Percentiles rank a stretch among this genome's conserved stretches.
Conservation (phyloP, 495 filamentous ascomycete species). For the Aspergillus carlsbadensis region DNA sequence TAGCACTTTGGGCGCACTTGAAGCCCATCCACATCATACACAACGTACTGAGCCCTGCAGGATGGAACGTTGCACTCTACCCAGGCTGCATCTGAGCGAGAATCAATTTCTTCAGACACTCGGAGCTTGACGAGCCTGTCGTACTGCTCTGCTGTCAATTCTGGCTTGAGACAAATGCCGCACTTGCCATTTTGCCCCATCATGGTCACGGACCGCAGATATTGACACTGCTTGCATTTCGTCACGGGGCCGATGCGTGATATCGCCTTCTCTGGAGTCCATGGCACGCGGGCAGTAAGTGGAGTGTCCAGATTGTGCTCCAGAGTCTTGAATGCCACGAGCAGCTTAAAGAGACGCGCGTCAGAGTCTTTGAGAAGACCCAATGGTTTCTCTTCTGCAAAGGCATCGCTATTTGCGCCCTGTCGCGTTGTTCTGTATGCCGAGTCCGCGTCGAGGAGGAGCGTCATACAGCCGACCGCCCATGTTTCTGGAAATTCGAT, state of each 20-base stretch:
- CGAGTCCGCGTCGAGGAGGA: constrained; percentile 43
- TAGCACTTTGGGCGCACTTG: constrained; percentile 44
- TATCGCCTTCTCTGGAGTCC: constrained; percentile 40
- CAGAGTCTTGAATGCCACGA: constrained; percentile 49
- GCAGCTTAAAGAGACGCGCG: constrained; percentile 32
- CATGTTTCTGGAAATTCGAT: constrained; percentile 46
- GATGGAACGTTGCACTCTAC: constrained; percentile 36
- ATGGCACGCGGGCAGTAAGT: constrained; percentile 33
- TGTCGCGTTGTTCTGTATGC: constrained; percentile 20
- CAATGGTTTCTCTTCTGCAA: constrained; percentile 3
- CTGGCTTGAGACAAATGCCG: constrained; percentile 31
- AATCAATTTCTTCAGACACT: constrained; percentile 28
- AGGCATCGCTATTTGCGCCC: not conserved
- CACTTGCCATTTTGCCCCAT: constrained; percentile 37
- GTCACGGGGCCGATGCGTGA: constrained; percentile 34
- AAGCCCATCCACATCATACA: constrained; percentile 36
- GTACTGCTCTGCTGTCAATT: constrained; percentile 10
- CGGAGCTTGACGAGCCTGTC: constrained; percentile 11
- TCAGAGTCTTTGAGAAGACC: constrained; percentile 29
- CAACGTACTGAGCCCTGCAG: constrained; percentile 48
- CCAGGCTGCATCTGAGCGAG: constrained; percentile 31
- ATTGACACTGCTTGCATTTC: constrained; percentile 39
- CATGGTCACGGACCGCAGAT: constrained; percentile 45
- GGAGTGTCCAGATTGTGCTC: constrained; percentile 42
- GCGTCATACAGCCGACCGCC: constrained; percentile 39